phyloP scores from a whole-genome alignment of 1,284 basidiomycete genomes.

The Puccinia polysora region DNA sequence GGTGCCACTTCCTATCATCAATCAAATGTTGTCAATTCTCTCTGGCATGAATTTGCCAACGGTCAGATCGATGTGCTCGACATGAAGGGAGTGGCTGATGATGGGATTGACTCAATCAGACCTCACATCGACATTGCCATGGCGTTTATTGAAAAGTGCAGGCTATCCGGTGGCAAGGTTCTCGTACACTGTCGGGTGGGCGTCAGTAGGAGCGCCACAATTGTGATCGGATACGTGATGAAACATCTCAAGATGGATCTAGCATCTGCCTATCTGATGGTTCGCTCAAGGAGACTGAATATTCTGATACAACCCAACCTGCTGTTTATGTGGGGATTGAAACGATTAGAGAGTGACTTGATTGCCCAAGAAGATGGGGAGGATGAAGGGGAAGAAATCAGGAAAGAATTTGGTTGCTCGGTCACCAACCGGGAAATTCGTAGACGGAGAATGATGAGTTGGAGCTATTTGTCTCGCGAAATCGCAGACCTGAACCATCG shows the following conservation, averaged over 20 bases:
- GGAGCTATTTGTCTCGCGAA: conserved; percentile 72
- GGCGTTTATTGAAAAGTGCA: conserved; percentile 85
- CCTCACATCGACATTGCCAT: conserved; percentile 80
- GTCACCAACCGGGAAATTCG: conserved; percentile 18
- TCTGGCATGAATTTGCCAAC: conserved; percentile 79
- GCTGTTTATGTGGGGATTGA: conserved; percentile 82
- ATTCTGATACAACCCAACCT: conserved; percentile 91
- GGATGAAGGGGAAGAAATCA: conserved; percentile 30
- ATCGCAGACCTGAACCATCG: conserved; percentile 75
- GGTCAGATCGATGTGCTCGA: conserved; percentile 81
- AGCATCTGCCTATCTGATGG: conserved; percentile 86
- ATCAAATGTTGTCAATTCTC: conserved; percentile 58
- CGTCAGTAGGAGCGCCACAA: conserved; percentile 85
- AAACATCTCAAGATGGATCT: conserved; percentile 79
- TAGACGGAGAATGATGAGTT: conserved; percentile 55
- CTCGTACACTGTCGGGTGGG: conserved; percentile 95
- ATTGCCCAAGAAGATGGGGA: conserved; percentile 32
- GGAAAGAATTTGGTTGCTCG: conserved; percentile 44
- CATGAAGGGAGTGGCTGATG: conserved; percentile 83
- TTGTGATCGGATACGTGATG: conserved; percentile 96
- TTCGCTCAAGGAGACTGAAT: conserved; percentile 70
- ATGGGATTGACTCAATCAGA: conserved; percentile 89
- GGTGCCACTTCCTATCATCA: conserved; percentile 24
- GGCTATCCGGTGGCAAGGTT: conserved; percentile 75
- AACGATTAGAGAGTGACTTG: conserved; percentile 84